Evolutionary conservation across 306 rosid genomes (phyloP).

Genomic region (Spatholobus suberectus): DNA sequence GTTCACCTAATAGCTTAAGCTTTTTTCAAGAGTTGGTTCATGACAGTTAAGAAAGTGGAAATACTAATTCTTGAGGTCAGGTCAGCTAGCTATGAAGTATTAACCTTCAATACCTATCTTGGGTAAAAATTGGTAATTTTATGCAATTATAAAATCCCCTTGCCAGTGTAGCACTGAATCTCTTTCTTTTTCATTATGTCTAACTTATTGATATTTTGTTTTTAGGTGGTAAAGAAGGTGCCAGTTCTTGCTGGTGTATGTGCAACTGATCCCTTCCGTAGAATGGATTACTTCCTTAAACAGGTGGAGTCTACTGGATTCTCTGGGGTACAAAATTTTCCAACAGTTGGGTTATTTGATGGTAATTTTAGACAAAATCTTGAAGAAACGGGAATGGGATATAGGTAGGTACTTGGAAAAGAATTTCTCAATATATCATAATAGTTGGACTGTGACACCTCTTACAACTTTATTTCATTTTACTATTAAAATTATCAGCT

Average conservation of each 20-base stretch:
- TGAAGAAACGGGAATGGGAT: conserved; percentile 99
- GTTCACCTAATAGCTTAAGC: background rate
- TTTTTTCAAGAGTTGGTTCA: background rate
- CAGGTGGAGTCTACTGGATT: conserved; percentile 92
- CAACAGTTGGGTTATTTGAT: conserved; percentile 93
- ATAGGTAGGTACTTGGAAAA: conserved; percentile 60
- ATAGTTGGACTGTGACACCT: conserved; percentile 3
- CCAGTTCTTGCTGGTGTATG: conserved; percentile 96
- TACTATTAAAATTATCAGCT: conserved; percentile 53
- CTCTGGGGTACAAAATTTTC: conserved; percentile 93
- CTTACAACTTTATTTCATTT: conserved; percentile 32
- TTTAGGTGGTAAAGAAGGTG: conserved; percentile 78
- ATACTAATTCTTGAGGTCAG: conserved; percentile 8
- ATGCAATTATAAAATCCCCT: conserved; percentile 17
- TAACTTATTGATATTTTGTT: conserved; percentile 36
- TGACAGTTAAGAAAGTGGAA: background rate
- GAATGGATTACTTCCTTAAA: conserved; percentile 84
- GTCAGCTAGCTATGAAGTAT: conserved; percentile 1
- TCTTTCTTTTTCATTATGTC: conserved; percentile 23
- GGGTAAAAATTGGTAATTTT: background rate
- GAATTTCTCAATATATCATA: background rate
- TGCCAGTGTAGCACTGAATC: conserved; percentile 10
- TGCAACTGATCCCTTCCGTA: conserved; percentile 93
- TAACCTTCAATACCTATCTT: background rate
- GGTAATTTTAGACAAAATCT: conserved; percentile 94